phyloP scores from a whole-genome alignment of 2,329 filamentous ascomycete genomes.

The Alternaria alternata region DNA sequence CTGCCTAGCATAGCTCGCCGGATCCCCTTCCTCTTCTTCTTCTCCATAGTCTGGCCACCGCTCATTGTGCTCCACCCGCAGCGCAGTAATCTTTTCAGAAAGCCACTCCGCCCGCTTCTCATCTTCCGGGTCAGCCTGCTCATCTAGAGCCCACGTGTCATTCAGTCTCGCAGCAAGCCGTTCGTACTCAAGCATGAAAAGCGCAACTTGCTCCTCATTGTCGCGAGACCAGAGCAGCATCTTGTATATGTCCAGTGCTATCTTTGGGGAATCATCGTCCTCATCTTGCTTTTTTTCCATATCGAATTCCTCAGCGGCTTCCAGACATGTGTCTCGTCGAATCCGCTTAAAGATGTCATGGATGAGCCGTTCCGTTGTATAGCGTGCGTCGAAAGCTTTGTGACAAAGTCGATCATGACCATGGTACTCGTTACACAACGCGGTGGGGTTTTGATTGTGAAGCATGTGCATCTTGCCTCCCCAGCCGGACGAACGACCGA shows the following conservation, averaged over 20 bases:
- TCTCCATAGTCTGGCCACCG: neutral
- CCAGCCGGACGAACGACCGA: neutral
- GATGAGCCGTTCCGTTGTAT: neutral
- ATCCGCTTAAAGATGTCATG: neutral
- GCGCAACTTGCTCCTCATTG: neutral
- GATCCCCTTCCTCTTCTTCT: neutral
- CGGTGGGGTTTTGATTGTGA: neutral
- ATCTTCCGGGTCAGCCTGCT: neutral
- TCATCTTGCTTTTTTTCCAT: neutral
- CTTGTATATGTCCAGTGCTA: neutral
- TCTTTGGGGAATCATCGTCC: neutral
- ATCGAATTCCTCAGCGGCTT: neutral
- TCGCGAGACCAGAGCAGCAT: neutral
- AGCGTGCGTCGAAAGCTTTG: neutral
- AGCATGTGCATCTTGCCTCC: neutral
- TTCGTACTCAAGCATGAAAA: neutral
- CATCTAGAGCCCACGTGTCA: neutral
- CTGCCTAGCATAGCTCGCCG: neutral
- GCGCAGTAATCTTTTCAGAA: neutral
- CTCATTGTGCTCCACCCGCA: neutral
- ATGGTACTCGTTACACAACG: neutral
- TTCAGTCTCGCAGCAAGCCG: neutral
- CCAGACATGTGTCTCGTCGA: neutral
- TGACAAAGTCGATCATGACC: neutral
- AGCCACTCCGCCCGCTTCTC: neutral